Evolutionary conservation across 495 filamentous ascomycete genomes (phyloP), one percentile per base, ranked within the genome.

Genomic region (Paragyromitra xinjiangensis): DNA sequence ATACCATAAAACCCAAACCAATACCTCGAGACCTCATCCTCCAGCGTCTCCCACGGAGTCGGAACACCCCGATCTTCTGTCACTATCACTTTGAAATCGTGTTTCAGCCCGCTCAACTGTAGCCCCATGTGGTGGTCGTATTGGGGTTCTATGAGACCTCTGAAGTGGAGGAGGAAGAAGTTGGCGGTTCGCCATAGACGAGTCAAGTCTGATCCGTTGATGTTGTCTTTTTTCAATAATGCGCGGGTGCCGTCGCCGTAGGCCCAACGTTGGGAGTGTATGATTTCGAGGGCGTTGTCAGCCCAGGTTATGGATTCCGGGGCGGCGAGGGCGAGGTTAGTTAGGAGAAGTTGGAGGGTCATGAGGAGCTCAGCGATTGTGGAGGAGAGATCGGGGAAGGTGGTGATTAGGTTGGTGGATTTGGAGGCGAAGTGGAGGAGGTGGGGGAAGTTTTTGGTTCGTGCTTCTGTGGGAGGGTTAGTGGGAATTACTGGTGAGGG

Each of bases 1-100:
- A 1, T 29, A 77, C 74, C 74, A 65, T 73, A 73, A 51, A 73
- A 77, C 6, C 74, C 74, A 29, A 77, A 77, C 74, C 74, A 77
- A 59, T 77, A 77, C 45, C 53, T 71, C 6, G 69, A 51, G 14
- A 39, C 51, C 48, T 58, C 26, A 1, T 77, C 74, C 14, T 12
- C 48, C 1, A 58, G 6, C 61, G 16, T n/a, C 29, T 65, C 22
- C 69, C 68, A 77, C 34, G 39, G 24, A 9, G 40, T 29, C 6
- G 74, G 74, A 2, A 48, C 61, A 8, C 74, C 74, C 22, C 51
- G 50, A 29, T 24, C 74, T 37, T 77, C 74, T 1, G 45, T 51
- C 2, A 48, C 42, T 6, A 77, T 53, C n/a, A 4, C 11, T 34
- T 51, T 51, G 29, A 77, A 73, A 6, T 34, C 70, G 0, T 66